Evolutionary conservation across 768 basidiomycete species (phyloP), one percentile per base, ranked within the genome.

Genomic region (Macrolepiota dolichaula): DNA sequence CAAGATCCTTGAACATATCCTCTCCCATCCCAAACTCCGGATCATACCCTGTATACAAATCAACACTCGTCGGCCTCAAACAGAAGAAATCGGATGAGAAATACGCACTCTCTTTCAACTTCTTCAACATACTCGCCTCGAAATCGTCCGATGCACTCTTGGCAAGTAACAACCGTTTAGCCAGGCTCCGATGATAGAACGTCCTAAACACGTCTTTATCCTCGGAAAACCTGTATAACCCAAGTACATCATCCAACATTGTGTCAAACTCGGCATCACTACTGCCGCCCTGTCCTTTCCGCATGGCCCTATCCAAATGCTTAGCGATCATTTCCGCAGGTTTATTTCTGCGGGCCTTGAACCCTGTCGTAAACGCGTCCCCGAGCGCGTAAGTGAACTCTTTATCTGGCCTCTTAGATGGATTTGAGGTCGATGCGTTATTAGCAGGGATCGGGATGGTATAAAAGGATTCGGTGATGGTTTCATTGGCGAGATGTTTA

Each of bases 291-390:
- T 96, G 94, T 0, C 96, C 96, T 61, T 84, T 85, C 49, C 95
- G 84, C 89, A 98, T 90, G 22, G 88, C 84, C 51, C 80, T 82
- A 73, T 98, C 96, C 51, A 98, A 78, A 71, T 94, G 85, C 70
- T 91, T 94, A 15, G 97, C 97, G 57, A 96, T 89, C 85, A 94
- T 87, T 73, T 96, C 94, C 0, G 95, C 94, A 6, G 94, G 93
- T 68, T 92, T 94, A 68, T 85, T 88, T 29, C 86, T 81, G 46
- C 89, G 84, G 1, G 82, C 79, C 70, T 87, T 87, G 77, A 95
- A 94, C 24, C 89, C 92, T 29, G 67, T 75, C 2, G 80, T 72
- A 72, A 96, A 95, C 0, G 89, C 89, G 57, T 92, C 89, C 1
- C 76, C 76, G 11, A 89, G 76, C 0, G 89, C 89, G 62, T 92